phyloP scores from a whole-genome alignment of 1,284 basidiomycete species.

The Phlebopus sp. region DNA sequence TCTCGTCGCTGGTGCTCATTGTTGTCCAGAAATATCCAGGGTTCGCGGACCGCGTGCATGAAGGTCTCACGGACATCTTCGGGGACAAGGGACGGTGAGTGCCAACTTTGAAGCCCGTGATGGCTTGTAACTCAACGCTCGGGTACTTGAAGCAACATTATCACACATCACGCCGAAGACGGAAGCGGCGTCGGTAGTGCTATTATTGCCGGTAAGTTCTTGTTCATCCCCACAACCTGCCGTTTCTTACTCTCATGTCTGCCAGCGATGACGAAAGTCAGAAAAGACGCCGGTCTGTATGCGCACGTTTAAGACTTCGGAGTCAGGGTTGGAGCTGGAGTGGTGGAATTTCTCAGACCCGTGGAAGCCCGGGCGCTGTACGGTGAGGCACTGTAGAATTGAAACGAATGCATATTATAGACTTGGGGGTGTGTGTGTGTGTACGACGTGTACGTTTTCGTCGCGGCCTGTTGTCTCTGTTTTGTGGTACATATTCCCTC shows the following conservation, averaged over 20 bases:
- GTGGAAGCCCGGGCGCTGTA: too few species aligned
- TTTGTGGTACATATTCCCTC: too few species aligned
- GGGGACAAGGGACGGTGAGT: conserved; percentile 87
- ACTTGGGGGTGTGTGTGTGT: too few species aligned
- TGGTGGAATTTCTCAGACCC: too few species aligned
- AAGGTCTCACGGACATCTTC: conserved; percentile 88
- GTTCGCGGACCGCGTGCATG: conserved; percentile 86
- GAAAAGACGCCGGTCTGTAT: conserved; percentile 49
- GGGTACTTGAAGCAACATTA: conserved; percentile 61
- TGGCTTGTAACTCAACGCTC: not conserved
- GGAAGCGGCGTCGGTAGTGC: conserved; percentile 95
- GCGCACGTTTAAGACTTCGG: conserved; percentile 29
- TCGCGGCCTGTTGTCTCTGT: too few species aligned
- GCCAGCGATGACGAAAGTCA: conserved; percentile 61
- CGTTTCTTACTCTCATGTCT: not conserved
- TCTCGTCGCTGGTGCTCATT: conserved; percentile 10
- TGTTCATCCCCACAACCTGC: not conserved
- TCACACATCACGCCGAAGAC: conserved; percentile 91
- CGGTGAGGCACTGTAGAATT: not conserved
- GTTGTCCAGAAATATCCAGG: conserved; percentile 84
- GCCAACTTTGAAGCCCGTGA: not conserved
- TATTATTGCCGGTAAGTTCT: conserved; percentile 81
- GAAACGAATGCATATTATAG: too few species aligned
- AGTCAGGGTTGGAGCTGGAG: not conserved
- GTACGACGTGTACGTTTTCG: too few species aligned